These are phyloP conservation scores for Serendipita sp. DNA, from an alignment of 768 basidiomycete species.

Conservation along the genomic window DNA sequence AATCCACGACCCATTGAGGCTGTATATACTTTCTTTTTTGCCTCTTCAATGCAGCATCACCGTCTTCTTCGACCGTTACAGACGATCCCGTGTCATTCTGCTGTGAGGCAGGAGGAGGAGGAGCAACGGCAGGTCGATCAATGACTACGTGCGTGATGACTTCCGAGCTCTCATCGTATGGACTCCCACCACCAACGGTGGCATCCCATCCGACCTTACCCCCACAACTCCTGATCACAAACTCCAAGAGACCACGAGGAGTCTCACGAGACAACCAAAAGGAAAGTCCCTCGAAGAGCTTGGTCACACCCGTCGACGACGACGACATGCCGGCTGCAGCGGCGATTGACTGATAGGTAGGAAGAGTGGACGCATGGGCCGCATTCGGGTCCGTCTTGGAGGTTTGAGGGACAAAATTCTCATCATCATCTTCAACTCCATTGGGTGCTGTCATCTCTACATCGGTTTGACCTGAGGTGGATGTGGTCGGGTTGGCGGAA, in stretches of 20 bases:
- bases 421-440: constrained; percentile 29
- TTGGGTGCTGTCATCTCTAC: constrained; percentile 16
- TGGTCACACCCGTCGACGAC: constrained; percentile 39
- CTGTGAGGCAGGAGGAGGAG: constrained; percentile 16
- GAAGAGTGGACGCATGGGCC: constrained; percentile 29
- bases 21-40: constrained; percentile 77
- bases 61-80: constrained; percentile 23
- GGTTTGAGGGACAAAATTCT: constrained; percentile 53
- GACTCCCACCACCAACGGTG: constrained; percentile 64
- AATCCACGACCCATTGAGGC: constrained; percentile 97
- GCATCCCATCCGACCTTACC: constrained; percentile 83
- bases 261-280: constrained; percentile 93
- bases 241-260: constrained; percentile 84
- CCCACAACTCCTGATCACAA: constrained; percentile 81
- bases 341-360: constrained; percentile 48
- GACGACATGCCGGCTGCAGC: constrained; percentile 21
- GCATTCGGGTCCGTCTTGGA: constrained; percentile 36
- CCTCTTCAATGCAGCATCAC: constrained; percentile 42
- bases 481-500: constrained; percentile 14
- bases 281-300: constrained; percentile 69
- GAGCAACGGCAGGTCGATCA: constrained; percentile 53
- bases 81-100: constrained; percentile 18
- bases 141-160: constrained; percentile 91
- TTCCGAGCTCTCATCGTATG: constrained; percentile 52
- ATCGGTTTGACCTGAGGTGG: constrained; percentile 17